Conservation (phyloP, 768 basidiomycete species). For the Melanogaster broomeanus region DNA sequence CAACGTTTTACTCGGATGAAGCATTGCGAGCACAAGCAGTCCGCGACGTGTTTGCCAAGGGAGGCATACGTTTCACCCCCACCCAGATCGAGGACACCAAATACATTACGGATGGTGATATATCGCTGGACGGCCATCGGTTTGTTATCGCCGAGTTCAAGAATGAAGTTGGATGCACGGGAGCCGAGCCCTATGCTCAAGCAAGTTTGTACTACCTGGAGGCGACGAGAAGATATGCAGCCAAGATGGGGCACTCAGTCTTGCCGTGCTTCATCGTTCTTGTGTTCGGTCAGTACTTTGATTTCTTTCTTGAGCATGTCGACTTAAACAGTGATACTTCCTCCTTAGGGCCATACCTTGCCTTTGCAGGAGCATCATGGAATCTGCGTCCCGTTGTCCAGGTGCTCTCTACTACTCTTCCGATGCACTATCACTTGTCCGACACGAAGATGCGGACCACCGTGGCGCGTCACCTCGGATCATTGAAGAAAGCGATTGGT, state of each 20-base stretch:
- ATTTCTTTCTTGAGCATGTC: background rate
- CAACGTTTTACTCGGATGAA: slow-evolving; percentile 21
- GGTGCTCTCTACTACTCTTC: too few relatives aligned
- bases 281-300: slow-evolving; percentile 21
- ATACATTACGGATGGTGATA: slow-evolving; percentile 17
- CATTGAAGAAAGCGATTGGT: slow-evolving; percentile 25
- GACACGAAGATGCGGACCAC: slow-evolving; percentile 13
- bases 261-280: slow-evolving; percentile 27
- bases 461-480: slow-evolving; percentile 23
- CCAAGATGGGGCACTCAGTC: slow-evolving; percentile 11
- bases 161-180: slow-evolving; percentile 13
- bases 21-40: too few relatives aligned
- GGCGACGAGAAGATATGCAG: too few relatives aligned
- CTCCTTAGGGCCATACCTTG: too few relatives aligned
- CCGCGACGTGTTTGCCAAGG: slow-evolving; percentile 5
- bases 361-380: too few relatives aligned
- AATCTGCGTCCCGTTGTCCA: too few relatives aligned
- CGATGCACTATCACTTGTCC: slow-evolving; percentile 23
- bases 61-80: slow-evolving; percentile 7
- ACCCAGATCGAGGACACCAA: background rate
- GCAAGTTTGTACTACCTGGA: slow-evolving; percentile 21
- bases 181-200: slow-evolving; percentile 28
- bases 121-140: slow-evolving; percentile 14
- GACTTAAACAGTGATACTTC: too few relatives aligned
- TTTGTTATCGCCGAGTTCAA: slow-evolving; percentile 19